A percentile compares a stretch with the other conserved stretches of the same genome.
Conservation (phyloP, 257 asterid species). For the Verbascum thapsus region DNA sequence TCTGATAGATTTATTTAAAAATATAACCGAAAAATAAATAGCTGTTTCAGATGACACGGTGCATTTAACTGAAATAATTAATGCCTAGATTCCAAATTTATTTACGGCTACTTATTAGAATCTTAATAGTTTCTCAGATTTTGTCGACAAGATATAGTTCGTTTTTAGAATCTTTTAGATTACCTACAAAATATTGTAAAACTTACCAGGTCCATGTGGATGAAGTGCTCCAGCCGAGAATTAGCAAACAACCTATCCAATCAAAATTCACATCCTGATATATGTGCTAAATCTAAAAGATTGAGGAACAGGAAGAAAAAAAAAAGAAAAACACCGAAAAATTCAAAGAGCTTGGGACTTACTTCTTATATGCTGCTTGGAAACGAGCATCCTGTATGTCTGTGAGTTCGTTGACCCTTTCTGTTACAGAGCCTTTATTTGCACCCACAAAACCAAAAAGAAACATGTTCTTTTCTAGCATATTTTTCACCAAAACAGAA, state of each 20-base stretch:
- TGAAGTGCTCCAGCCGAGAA: slow-evolving; percentile 63
- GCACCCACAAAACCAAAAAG: slow-evolving; percentile 75
- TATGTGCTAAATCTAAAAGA: slow-evolving; percentile 11
- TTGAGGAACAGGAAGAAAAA: neutral
- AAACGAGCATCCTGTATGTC: slow-evolving; percentile 64
- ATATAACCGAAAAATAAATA: neutral
- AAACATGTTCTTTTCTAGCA: slow-evolving; percentile 72
- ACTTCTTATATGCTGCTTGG: slow-evolving; percentile 68
- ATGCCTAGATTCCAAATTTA: neutral
- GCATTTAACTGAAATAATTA: neutral
- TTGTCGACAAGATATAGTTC: neutral
- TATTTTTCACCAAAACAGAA: slow-evolving; percentile 56
- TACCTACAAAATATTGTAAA: slow-evolving; percentile 13
- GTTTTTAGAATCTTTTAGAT: neutral
- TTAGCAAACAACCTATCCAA: slow-evolving; percentile 61
- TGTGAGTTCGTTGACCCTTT: slow-evolving; percentile 68
- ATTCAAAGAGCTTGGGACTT: slow-evolving; percentile 26
- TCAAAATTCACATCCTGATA: slow-evolving; percentile 33
- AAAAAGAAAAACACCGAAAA: neutral
- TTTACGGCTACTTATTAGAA: neutral
- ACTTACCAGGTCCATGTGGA: slow-evolving; percentile 87
- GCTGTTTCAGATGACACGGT: neutral
- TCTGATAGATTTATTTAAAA: neutral
- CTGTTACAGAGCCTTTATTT: slow-evolving; percentile 61
- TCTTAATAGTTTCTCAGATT: neutral